Conservation (phyloP, 2,329 filamentous ascomycete genomes). For the Coniochaeta ligniaria region DNA sequence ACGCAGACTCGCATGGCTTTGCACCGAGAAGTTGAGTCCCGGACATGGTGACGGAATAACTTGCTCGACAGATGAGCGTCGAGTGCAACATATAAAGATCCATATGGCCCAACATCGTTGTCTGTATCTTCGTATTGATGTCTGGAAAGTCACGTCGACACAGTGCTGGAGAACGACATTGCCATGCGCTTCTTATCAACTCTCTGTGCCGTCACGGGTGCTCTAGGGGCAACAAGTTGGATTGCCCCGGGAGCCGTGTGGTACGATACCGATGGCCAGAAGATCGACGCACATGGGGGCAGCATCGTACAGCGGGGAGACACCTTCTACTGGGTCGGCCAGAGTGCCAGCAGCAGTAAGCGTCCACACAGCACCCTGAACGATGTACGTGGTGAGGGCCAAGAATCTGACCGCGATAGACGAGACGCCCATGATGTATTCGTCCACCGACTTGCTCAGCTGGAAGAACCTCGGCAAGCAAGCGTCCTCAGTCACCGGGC, state of each 20-base stretch:
- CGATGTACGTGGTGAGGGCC: not conserved
- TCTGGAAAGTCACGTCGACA: not conserved
- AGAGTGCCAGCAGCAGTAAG: slow-evolving; percentile 23
- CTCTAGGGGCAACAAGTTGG: slow-evolving; percentile 14
- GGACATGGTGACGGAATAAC: not conserved
- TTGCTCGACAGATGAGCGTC: not conserved
- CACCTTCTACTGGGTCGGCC: slow-evolving; percentile 33
- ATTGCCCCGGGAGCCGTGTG: slow-evolving; percentile 30
- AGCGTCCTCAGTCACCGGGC: slow-evolving; percentile 21
- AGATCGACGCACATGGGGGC: slow-evolving; percentile 32
- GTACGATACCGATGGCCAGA: slow-evolving; percentile 28
- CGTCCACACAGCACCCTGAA: not conserved
- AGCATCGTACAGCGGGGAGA: slow-evolving; percentile 25
- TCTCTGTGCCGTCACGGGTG: not conserved
- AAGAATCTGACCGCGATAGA: slow-evolving; percentile 12
- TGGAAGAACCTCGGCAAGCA: slow-evolving; percentile 28
- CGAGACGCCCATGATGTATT: slow-evolving; percentile 28
- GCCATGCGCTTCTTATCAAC: not conserved
- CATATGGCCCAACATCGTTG: not conserved
- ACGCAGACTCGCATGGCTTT: not conserved
- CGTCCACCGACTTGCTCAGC: slow-evolving; percentile 29
- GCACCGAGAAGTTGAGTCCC: not conserved
- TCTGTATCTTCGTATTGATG: not conserved
- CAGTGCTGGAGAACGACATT: not conserved
- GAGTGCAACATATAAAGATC: not conserved